phyloP scores from a whole-genome alignment of 768 basidiomycete genomes.

The Tulasnella sp. region DNA sequence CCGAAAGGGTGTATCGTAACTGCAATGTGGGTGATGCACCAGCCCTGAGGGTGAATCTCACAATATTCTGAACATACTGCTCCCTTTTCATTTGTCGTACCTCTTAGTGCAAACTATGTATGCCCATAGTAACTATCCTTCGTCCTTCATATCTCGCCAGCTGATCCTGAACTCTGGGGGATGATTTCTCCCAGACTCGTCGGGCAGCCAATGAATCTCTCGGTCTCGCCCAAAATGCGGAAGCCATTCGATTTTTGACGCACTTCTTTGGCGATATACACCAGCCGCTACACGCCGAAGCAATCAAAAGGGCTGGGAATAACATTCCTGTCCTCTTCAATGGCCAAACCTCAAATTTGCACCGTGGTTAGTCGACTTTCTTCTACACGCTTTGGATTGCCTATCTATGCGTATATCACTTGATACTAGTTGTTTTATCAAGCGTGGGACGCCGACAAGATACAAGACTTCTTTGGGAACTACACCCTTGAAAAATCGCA shows the following conservation, averaged over 20 bases:
- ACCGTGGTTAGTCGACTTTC: not conserved
- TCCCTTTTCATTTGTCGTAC: no score
- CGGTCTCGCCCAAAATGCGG: not conserved
- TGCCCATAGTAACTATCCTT: not conserved
- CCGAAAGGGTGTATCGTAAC: not conserved
- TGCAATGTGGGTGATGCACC: not conserved
- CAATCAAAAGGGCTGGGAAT: constrained; percentile 13
- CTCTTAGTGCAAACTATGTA: constrained; percentile 2
- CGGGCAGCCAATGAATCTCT: not conserved
- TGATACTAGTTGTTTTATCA: no score
- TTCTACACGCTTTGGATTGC: no score
- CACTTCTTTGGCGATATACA: constrained; percentile 13
- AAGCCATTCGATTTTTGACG: constrained; percentile 1
- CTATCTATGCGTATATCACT: no score
- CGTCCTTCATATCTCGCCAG: no score
- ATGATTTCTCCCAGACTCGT: not conserved
- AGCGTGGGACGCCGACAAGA: no score
- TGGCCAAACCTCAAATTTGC: not conserved
- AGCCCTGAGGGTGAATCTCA: not conserved
- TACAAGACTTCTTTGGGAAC: no score
- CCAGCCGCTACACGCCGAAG: constrained; percentile 15
- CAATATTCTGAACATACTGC: no score
- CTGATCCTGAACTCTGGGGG: not conserved
- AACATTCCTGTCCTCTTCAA: constrained; percentile 8
- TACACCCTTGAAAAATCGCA: no score